A percentile compares a stretch with the other conserved stretches of the same genome.
Evolutionary conservation across 2,329 filamentous ascomycete genomes (phyloP).

Genomic region (Aspergillus sojae): DNA sequence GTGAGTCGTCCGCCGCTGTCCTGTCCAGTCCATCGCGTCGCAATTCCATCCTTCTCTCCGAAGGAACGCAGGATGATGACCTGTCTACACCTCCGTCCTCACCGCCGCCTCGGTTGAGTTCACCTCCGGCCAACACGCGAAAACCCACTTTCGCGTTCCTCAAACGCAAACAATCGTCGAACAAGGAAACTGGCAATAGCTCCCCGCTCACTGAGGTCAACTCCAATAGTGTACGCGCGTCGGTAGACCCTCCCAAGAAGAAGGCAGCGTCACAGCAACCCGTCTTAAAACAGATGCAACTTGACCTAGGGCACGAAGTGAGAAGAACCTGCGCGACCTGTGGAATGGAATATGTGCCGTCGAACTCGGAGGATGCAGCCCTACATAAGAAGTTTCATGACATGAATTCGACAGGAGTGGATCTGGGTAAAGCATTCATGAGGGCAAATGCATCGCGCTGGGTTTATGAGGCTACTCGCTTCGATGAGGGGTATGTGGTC

Average conservation of each 20-base stretch:
- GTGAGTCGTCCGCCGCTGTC: slow-evolving; percentile 49
- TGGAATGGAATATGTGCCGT: slow-evolving; percentile 69
- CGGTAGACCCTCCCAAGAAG: slow-evolving; percentile 43
- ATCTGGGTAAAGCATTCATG: slow-evolving; percentile 61
- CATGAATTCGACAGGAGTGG: slow-evolving; percentile 62
- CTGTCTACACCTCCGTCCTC: slow-evolving; percentile 56
- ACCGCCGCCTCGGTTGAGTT: slow-evolving; percentile 49
- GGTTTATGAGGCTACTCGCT: slow-evolving; percentile 54
- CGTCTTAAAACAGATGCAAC: slow-evolving; percentile 60
- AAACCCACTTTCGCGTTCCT: slow-evolving; percentile 56
- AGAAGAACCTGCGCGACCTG: slow-evolving; percentile 62
- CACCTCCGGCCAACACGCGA: slow-evolving; percentile 46
- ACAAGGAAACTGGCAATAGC: slow-evolving; percentile 31
- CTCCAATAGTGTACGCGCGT: slow-evolving; percentile 46
- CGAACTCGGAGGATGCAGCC: slow-evolving; percentile 61
- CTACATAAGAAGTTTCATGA: slow-evolving; percentile 67
- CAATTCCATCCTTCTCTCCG: slow-evolving; percentile 48
- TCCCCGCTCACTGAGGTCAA: slow-evolving; percentile 50
- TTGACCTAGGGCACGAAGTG: slow-evolving; percentile 60
- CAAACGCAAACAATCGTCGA: slow-evolving; percentile 46
- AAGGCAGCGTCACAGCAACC: slow-evolving; percentile 32
- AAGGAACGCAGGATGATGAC: slow-evolving; percentile 46
- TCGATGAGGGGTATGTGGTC: slow-evolving; percentile 56
- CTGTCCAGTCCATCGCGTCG: slow-evolving; percentile 51
- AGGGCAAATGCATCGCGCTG: slow-evolving; percentile 54